A percentile compares a stretch with the other conserved stretches of the same genome.
phyloP scores from a whole-genome alignment of 2,329 filamentous ascomycete genomes.

The Claviceps sp. region DNA sequence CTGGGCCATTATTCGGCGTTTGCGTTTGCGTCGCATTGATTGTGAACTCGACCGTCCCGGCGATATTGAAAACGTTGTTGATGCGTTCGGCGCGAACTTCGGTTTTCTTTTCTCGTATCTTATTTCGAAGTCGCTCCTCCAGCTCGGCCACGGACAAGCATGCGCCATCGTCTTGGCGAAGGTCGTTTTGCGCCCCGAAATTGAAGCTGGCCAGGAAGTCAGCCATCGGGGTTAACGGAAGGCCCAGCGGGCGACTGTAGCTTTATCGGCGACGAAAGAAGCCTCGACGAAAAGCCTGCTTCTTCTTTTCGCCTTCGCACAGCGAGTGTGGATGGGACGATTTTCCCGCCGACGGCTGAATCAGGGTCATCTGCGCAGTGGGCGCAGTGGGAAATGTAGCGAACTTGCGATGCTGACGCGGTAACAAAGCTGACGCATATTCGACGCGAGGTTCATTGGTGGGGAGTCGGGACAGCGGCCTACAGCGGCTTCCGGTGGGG shows the following conservation, averaged over 20 bases:
- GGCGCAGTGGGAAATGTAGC: neutral
- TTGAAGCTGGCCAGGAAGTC: constrained; percentile 26
- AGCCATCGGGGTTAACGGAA: constrained; percentile 15
- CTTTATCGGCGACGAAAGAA: neutral
- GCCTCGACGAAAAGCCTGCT: neutral
- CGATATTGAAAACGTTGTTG: constrained; percentile 32
- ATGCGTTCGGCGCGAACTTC: constrained; percentile 37
- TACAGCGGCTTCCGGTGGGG: too few species aligned
- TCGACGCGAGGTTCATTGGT: neutral
- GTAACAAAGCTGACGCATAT: neutral
- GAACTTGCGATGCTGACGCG: neutral
- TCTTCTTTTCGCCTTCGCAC: neutral
- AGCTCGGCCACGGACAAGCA: constrained; percentile 31
- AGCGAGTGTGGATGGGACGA: neutral
- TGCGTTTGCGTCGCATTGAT: constrained; percentile 25
- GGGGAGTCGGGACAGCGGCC: neutral
- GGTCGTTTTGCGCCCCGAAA: constrained; percentile 13
- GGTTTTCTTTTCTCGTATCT: constrained; percentile 29
- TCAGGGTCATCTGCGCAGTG: neutral
- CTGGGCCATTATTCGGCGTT: constrained; percentile 17
- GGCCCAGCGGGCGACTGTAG: neutral
- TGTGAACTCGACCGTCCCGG: constrained; percentile 28
- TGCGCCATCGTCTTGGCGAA: constrained; percentile 11
- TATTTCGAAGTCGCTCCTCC: constrained; percentile 26
- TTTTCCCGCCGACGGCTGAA: neutral